Conservation (phyloP, 805 yeast species). For the Metschnikowia koreensis region DNA sequence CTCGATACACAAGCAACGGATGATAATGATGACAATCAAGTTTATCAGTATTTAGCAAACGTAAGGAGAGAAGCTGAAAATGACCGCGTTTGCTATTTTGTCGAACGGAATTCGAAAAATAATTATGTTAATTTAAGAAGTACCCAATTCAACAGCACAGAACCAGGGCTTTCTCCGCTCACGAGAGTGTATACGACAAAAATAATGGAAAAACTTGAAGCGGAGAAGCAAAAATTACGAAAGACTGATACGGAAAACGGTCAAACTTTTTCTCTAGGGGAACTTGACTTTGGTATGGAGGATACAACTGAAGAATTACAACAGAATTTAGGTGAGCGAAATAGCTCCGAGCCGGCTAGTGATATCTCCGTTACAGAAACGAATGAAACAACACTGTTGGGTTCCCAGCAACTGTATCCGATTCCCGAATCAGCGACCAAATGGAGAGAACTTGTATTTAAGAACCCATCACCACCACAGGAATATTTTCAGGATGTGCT, state of each 20-base stretch:
- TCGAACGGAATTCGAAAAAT: not conserved
- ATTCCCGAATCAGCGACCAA: conserved; percentile 26
- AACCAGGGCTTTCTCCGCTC: not conserved
- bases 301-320: not conserved
- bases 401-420: not conserved
- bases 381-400: not conserved
- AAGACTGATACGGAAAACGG: not conserved
- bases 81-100: conserved; percentile 18
- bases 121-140: not conserved
- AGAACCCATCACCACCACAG: conserved; percentile 29
- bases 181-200: not conserved
- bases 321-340: too few species aligned
- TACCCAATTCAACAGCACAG: not conserved
- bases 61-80: conserved; percentile 35
- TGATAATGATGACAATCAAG: conserved; percentile 16
- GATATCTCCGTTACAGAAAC: not conserved
- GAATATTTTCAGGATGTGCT: conserved; percentile 20
- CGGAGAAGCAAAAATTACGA: not conserved
- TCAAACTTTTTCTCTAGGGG: not conserved
- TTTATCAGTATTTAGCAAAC: conserved; percentile 23
- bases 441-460: conserved; percentile 34
- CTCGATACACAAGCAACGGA: conserved; percentile 5
- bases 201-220: not conserved
- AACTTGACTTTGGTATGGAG: not conserved
- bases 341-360: not conserved